Evolutionary conservation across 768 basidiomycete species (phyloP), one percentile per base, ranked within the genome.

Genomic region (Trametes punicea): DNA sequence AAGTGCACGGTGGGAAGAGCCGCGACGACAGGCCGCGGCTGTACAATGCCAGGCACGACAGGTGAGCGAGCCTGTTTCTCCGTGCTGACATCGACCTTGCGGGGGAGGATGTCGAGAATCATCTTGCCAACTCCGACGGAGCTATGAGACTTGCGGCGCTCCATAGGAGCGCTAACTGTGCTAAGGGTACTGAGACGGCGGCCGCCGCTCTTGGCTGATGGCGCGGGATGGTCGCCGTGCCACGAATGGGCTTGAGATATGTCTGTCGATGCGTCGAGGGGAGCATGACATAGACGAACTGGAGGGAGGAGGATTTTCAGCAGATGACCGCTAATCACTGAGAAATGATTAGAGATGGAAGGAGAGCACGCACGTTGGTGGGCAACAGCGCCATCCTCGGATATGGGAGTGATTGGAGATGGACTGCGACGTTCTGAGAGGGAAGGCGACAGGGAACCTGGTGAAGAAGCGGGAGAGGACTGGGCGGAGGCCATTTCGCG

Each of bases 21-120:
- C 21, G 57, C 61, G 51, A 64, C 30, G 52, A 63, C 56, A 9
- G 64, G 62, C 13, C 57, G 55, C 27, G 67, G 63, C 54, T 65
- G 66, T 10, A 59, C 64, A 47, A 65, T 68, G 29, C 55, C 40
- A 6, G 60, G 53, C 18, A 54, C 23, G 31, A 40, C n/a, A 48
- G n/a, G 63, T 49, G 52, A 57, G 48, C 53, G 52, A 25, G 64
- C 48, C 34, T 55, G 46, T 31, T 44, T 61, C 61, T 46, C 64
- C 36, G 29, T 18, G 57, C 49, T 55, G 53, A 68, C 51, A 52
- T 59, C 65, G 49, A 66, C 49, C 18, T 74, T 59, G 36, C 70
- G 70, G 8, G 82, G 81, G 4, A 87, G 69, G 71, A 87, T 81
- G 60, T 85, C 82, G 65, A 77, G 74, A 40, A 87, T 84, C 57